Conservation (phyloP, 148 eudicot species). For the Chenopodium berlandieri region DNA sequence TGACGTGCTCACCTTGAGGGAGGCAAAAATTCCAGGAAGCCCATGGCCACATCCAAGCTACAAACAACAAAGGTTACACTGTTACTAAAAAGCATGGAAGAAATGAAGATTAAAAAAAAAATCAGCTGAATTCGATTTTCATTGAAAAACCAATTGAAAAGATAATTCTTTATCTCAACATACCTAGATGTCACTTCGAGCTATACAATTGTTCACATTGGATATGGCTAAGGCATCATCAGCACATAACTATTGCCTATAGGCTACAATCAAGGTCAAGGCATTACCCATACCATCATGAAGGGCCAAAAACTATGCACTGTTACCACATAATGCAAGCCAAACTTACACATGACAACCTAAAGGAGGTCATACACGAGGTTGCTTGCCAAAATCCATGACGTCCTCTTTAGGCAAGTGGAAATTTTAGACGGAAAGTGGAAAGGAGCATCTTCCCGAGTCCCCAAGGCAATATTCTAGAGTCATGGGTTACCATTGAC, state of each 20-base stretch:
- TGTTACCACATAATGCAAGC: neutral
- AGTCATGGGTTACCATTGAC: neutral
- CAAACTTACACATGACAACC: neutral
- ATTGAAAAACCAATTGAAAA: neutral
- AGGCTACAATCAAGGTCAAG: neutral
- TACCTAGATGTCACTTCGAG: neutral
- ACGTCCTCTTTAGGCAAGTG: neutral
- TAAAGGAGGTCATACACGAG: neutral
- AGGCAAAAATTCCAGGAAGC: conserved; percentile 89
- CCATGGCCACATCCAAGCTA: conserved; percentile 99
- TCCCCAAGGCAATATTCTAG: neutral
- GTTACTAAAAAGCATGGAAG: neutral
- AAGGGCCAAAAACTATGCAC: neutral
- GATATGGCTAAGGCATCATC: neutral
- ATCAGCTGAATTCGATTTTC: neutral
- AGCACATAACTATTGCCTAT: neutral
- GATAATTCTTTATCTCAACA: too few relatives aligned
- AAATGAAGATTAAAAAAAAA: too few relatives aligned
- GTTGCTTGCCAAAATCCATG: neutral
- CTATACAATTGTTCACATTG: neutral
- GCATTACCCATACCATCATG: neutral
- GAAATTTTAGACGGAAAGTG: neutral
- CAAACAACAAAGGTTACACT: conserved; percentile 19
- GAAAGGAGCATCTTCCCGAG: neutral
- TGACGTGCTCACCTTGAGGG: conserved; percentile 58